Base-by-base conservation (phyloP, 2,329 filamentous ascomycete species). In the Phaeosphaeria sp. region DNA sequence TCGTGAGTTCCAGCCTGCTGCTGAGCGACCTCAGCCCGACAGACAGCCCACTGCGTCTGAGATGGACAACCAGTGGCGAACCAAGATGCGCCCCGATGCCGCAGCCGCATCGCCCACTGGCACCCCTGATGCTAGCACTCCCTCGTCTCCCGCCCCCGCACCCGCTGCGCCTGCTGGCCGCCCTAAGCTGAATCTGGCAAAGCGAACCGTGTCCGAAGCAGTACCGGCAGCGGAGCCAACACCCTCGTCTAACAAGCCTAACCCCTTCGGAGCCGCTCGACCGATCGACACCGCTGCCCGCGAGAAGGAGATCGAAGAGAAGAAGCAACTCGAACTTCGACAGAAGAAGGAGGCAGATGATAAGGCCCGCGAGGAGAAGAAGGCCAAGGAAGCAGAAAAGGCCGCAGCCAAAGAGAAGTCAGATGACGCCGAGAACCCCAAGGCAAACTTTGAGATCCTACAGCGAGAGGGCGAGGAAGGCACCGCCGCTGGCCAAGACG, bases 281-380 rank as follows among this genome's bases (percentile, higher is more conserved):
- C 95, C 95, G 54, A 97, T 98, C 69, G 93, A 99, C 79, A 98
- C 94, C 47, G 91, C 92, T 46, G 86, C 93, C 15, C 89, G 91
- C 65, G 94, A 98, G 81, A 90, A 89, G 69, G 89, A 96, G 77
- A 88, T 99, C 56, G 94, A 96, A 72, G 92, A 97, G 81, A 96
- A 92, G 84, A 86, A 91, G 65, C 83, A 91, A 71, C 83, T 91
- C 57, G 85, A 86, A 6, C 63, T 93, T 24, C 88, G 88, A 63
- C 89, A 95, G 78, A 96, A 96, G 86, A 91, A 89, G 74, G 93
- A 96, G 69, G 87, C 89, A 0, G 92, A 95, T 1, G 92, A 95
- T 62, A 95, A 93, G 82, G 89, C 87, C 45, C 93, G 92, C 78
- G 92, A 88, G 51, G 88, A 89, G 65, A 86, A 83, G 76, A 80